Percentiles rank a stretch among this genome's conserved stretches.
These are phyloP conservation scores for Eucalyptus polyanthemos DNA, from an alignment of 345 rosid species.

Conservation along the genomic window DNA sequence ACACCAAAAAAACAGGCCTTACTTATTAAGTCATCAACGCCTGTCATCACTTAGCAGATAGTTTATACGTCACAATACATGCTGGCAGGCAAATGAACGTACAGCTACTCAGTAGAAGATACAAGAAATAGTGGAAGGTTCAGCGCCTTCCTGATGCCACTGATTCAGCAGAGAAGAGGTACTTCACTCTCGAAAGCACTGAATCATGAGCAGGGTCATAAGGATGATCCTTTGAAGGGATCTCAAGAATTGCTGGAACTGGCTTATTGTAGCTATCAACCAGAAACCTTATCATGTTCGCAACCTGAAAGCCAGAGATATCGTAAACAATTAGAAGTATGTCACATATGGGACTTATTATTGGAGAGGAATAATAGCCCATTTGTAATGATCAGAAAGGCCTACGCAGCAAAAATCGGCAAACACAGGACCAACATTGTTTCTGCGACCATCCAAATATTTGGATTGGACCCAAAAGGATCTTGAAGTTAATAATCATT, in stretches of 20 bases:
- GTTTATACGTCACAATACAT: neutral
- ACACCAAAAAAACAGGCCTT: neutral
- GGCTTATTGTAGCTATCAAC: slow-evolving; percentile 91
- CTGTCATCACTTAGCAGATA: neutral
- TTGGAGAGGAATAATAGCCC: neutral
- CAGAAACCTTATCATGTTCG: slow-evolving; percentile 85
- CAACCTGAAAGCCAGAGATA: slow-evolving; percentile 37
- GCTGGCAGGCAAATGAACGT: neutral
- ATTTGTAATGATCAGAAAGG: neutral
- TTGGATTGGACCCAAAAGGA: neutral
- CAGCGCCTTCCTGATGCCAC: slow-evolving; percentile 76
- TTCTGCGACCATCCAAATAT: neutral
- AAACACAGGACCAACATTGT: neutral
- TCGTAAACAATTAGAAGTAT: neutral
- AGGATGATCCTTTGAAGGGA: slow-evolving; percentile 93
- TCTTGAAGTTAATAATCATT: neutral
- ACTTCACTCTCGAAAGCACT: slow-evolving; percentile 83
- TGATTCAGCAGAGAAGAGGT: slow-evolving; percentile 83
- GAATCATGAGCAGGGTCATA: slow-evolving; percentile 96
- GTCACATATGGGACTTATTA: neutral
- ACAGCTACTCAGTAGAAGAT: neutral
- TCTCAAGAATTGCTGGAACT: slow-evolving; percentile 87
- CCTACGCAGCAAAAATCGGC: neutral
- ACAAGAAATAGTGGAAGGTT: neutral
- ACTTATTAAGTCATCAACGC: neutral